Evolutionary conservation across 2,329 filamentous ascomycete genomes (phyloP), one percentile per base, ranked within the genome.

Genomic region (Chaetomiaceae sp.): DNA sequence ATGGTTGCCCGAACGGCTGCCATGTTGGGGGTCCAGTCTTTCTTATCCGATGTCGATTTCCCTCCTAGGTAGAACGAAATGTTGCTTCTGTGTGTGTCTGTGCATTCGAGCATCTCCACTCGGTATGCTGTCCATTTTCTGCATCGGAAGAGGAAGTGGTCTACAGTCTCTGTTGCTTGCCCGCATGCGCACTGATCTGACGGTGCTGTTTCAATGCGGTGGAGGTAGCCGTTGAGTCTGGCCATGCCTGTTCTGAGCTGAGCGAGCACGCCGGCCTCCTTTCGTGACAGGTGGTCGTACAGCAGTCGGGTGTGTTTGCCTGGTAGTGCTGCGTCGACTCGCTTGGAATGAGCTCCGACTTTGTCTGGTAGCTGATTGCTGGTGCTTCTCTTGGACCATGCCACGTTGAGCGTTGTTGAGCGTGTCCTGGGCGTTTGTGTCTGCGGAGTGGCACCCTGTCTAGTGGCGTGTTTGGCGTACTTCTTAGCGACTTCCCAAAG

Each of bases 61-160:
- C n/a, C n/a, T n/a, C n/a, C n/a, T n/a, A n/a, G n/a, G n/a, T n/a
- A n/a, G n/a, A n/a, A n/a, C n/a, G 42, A 45, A 14, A 45, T 45
- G n/a, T 45, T 45, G 42, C 42, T 33, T 22, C 25, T 33, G 27
- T 45, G 27, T n/a, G 27, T 45, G 17, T 45, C 42, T 45, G 42
- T 45, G 27, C 42, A 45, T 45, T 45, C 27, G 42, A 45, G 42
- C 27, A 45, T 33, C 42, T 45, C 42, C 19, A 17, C 31, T 20
- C 27, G 27, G 42, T 33, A 33, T 47, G 58, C 52, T 8, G 60
- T 64, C 66, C 57, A 68, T 51, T 62, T 62, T 51, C 23, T 59
- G 51, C 53, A 66, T 59, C 57, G 56, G 52, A 65, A 65, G 50
- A 66, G 59, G 29, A 66, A 64, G 59, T 65, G 57, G 38, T 65